A percentile compares a stretch with the other conserved stretches of the same genome.
These are phyloP conservation scores for Capronia americana DNA, from an alignment of 2,329 filamentous ascomycete genomes.

Conservation along the genomic window DNA sequence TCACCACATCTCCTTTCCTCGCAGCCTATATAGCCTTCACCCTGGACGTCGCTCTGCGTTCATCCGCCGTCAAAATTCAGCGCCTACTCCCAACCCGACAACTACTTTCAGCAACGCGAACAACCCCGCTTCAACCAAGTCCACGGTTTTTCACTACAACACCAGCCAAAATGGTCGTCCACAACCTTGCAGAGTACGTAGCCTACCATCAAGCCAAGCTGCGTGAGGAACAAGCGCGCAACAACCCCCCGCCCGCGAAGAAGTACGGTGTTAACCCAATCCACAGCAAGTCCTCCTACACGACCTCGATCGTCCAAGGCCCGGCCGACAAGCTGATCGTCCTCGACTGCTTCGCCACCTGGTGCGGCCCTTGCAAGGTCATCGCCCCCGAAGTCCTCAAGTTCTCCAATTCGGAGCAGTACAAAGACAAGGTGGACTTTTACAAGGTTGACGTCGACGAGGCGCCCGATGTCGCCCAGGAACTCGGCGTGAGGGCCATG, in stretches of 20 bases:
- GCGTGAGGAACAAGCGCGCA: constrained; percentile 35
- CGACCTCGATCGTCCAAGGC: constrained; percentile 58
- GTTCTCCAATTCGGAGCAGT: constrained; percentile 63
- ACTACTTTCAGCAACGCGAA: constrained; percentile 20
- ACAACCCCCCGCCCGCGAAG: constrained; percentile 30
- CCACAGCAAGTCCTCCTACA: constrained; percentile 65
- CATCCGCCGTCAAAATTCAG: constrained; percentile 28
- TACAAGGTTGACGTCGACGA: constrained; percentile 92
- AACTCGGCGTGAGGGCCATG: constrained; percentile 87
- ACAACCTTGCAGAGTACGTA: constrained; percentile 47
- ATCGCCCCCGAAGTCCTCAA: constrained; percentile 73
- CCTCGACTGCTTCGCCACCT: constrained; percentile 85
- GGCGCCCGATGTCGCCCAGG: constrained; percentile 73
- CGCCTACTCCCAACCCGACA: constrained; percentile 24
- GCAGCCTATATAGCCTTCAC: constrained; percentile 40
- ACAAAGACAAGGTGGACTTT: constrained; percentile 70
- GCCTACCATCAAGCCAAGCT: constrained; percentile 41
- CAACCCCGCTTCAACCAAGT: constrained; percentile 20
- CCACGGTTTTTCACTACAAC: constrained; percentile 45
- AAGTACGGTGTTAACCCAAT: constrained; percentile 41
- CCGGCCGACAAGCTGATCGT: constrained; percentile 67
- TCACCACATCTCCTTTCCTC: background rate
- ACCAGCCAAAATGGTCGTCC: constrained; percentile 54
- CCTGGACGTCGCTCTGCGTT: constrained; percentile 39
- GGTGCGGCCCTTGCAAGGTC: constrained; percentile 95